Base-by-base conservation (phyloP, 2,329 filamentous ascomycete species). In the Apiospora arundinis region DNA sequence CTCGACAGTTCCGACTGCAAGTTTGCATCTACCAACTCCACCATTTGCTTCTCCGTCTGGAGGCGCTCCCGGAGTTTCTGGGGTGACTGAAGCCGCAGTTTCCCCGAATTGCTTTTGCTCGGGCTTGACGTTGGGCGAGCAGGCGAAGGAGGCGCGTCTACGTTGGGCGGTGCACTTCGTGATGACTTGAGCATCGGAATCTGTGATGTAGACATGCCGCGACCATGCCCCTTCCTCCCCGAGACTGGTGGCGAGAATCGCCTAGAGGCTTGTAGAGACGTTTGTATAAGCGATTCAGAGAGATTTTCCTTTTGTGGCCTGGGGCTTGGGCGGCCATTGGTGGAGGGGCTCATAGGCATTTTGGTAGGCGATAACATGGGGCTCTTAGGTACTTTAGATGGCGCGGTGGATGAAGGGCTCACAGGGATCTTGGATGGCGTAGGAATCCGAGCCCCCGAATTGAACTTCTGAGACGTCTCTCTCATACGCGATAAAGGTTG, bases 31-130 rank as follows among this genome's bases (percentile, higher is more conserved):
- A 92, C 90, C 11, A 91, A 90, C 6, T 91, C 89, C 21, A 95
- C 90, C 0, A 91, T 89, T 70, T 89, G 90, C 81, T 95, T 94
- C 80, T 97, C 95, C 67, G 90, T 91, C 76, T 95, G 92, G 0
- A 98, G 86, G 45, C 95, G 92, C 82, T 98, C 95, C 23, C 95
- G 92, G 25, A 95, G 85, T 79, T 93, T 95, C 76, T 92, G 92
- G 0, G 91, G 87, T 18, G 89, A 92, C 73, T 93, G 91, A 14
- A 93, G 86, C 14, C 92, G 90, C 45, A 94, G 84, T 75, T 90
- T 92, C 72, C 88, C 82, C 1, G 84, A 73, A 11, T 76, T 83
- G 74, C 74, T 77, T 69, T 83, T 85, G n/a, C 77, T 80, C 21
- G 83, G 81, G 71, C 81, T 85, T 25, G 79, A 76, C 7, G 79